phyloP scores from a whole-genome alignment of 306 rosid species.

The Glycyrrhiza uralensis region DNA sequence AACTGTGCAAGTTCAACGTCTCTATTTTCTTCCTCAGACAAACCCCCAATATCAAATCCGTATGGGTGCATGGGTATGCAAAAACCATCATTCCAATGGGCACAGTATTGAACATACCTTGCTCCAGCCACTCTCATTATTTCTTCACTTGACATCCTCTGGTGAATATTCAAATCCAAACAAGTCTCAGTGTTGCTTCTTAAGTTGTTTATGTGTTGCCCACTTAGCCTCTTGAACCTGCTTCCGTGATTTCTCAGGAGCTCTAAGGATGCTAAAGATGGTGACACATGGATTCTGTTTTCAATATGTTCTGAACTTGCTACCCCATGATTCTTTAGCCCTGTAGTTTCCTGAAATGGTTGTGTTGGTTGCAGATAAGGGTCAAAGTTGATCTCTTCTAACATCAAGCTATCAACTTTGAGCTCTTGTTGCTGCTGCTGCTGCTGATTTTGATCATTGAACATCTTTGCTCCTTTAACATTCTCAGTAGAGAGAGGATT shows the following conservation, averaged over 20 bases:
- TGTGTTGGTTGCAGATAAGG: slow-evolving; percentile 21
- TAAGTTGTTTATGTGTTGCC: slow-evolving; percentile 1
- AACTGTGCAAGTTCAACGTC: slow-evolving; percentile 73
- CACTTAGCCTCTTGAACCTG: slow-evolving; percentile 43
- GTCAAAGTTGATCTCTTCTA: slow-evolving; percentile 38
- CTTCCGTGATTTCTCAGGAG: slow-evolving; percentile 47
- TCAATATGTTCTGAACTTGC: slow-evolving; percentile 12
- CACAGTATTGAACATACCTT: slow-evolving; percentile 58
- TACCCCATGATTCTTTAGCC: neutral
- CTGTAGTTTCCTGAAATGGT: slow-evolving; percentile 1
- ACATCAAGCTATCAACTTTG: slow-evolving; percentile 12
- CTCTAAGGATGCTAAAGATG: slow-evolving; percentile 45
- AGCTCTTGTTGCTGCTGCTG: slow-evolving; percentile 34
- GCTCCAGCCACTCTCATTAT: slow-evolving; percentile 65
- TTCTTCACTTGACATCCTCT: slow-evolving; percentile 60
- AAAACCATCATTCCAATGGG: slow-evolving; percentile 39
- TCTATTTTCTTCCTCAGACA: slow-evolving; percentile 51
- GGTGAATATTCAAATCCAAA: neutral
- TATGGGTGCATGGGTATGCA: slow-evolving; percentile 50
- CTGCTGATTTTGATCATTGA: slow-evolving; percentile 24
- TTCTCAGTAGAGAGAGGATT: slow-evolving; percentile 12
- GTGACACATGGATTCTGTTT: slow-evolving; percentile 9
- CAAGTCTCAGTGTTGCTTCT: neutral
- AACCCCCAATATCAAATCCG: slow-evolving; percentile 40
- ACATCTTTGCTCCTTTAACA: slow-evolving; percentile 1